Evolutionary conservation across 306 rosid genomes (phyloP).

Genomic region (Ammopiptanthus mongolicus): DNA sequence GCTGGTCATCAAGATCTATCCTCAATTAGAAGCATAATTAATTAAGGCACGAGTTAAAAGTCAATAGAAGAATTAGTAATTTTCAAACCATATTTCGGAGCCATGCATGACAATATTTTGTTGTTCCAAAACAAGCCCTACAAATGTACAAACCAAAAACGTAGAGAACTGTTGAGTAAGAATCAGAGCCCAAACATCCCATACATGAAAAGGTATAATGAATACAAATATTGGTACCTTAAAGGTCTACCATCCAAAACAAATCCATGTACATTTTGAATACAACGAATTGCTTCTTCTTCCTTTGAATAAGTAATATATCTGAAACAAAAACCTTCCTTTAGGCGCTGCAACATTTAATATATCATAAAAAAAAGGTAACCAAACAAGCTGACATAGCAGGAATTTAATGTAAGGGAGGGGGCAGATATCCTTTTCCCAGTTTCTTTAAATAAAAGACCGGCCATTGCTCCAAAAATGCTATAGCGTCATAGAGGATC

Average conservation of each 20-base stretch:
- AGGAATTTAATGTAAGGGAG: background rate
- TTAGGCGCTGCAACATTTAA: background rate
- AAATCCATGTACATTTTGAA: constrained; percentile 99
- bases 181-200: background rate
- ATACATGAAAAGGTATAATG: background rate
- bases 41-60: constrained; percentile 7
- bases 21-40: constrained; percentile 1
- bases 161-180: background rate
- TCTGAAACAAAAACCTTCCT: constrained; percentile 38
- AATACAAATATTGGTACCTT: constrained; percentile 41
- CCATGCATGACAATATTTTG: constrained; percentile 99
- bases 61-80: background rate
- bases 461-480: background rate
- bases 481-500: background rate
- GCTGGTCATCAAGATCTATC: constrained; percentile 49
- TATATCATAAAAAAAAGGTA: background rate
- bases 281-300: constrained; percentile 96
- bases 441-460: background rate
- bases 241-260: constrained; percentile 86
- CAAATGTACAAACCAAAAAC: constrained; percentile 6
- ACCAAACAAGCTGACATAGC: background rate
- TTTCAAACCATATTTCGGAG: constrained; percentile 81
- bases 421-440: background rate
- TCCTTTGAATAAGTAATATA: constrained; percentile 95
- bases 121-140: constrained; percentile 99